phyloP scores from a whole-genome alignment of 2,329 filamentous ascomycete genomes.

The Fusarium bulbicola region DNA sequence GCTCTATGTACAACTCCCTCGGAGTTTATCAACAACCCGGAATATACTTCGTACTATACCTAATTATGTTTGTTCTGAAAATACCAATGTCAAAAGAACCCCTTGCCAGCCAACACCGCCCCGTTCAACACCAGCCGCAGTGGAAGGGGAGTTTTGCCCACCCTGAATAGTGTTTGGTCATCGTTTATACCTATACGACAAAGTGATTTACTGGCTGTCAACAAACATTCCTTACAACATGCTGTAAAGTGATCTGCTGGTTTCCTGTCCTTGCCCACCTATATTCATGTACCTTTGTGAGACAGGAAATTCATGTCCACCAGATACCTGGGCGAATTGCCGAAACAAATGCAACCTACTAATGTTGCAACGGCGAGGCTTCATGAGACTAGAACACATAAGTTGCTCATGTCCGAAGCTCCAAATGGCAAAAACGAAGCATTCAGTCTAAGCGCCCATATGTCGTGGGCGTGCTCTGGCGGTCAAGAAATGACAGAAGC shows the following conservation, averaged over 20 bases:
- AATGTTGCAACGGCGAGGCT: not conserved
- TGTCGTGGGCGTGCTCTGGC: not conserved
- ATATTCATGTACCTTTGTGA: not conserved
- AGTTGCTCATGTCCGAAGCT: not conserved
- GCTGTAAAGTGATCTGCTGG: not conserved
- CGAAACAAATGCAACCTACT: not conserved
- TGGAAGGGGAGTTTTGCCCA: not conserved
- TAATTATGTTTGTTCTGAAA: not conserved
- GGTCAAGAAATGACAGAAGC: conserved; percentile 23
- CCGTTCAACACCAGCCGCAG: not conserved
- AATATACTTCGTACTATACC: not conserved
- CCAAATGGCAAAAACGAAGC: not conserved
- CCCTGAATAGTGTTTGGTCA: not conserved
- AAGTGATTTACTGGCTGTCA: not conserved
- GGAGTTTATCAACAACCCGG: conserved; percentile 26
- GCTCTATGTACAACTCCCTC: not conserved
- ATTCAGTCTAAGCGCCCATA: not conserved
- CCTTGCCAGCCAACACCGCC: not conserved
- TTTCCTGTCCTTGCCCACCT: not conserved
- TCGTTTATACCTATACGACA: not conserved
- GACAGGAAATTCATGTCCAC: not conserved
- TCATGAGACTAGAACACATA: not conserved
- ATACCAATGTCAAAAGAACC: not conserved
- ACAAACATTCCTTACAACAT: not conserved
- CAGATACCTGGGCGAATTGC: not conserved